These are phyloP conservation scores for Pelargonium cotyledonis DNA, from an alignment of 441 rosid species.

Conservation along the genomic window DNA sequence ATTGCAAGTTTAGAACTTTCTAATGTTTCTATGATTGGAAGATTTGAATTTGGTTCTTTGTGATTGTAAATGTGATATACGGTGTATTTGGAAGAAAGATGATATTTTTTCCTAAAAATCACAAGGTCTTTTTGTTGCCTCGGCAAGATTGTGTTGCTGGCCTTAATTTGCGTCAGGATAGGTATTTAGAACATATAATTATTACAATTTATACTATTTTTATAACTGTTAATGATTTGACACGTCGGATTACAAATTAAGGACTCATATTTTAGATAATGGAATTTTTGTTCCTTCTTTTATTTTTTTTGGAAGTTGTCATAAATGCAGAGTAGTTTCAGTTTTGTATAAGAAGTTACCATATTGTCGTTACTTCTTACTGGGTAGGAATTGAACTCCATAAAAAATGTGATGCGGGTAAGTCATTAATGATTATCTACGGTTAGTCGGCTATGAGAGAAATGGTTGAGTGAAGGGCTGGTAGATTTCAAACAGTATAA, in stretches of 20 bases:
- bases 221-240: neutral
- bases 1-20: neutral
- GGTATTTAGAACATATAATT: too few species aligned
- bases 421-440: too few species aligned
- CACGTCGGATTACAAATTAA: neutral
- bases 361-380: neutral
- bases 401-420: too few species aligned
- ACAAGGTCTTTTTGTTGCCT: too few species aligned
- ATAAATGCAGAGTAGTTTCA: neutral
- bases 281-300: neutral
- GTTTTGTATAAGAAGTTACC: neutral
- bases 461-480: too few species aligned
- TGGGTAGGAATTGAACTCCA: too few species aligned
- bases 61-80: neutral
- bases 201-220: neutral
- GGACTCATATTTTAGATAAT: neutral
- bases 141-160: neutral
- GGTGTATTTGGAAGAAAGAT: neutral
- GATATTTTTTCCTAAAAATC: neutral
- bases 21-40: neutral
- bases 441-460: too few species aligned
- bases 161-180: neutral
- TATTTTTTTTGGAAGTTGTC: too few species aligned
- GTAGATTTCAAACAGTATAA: too few species aligned
- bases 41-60: neutral